Conservation (phyloP, 2,329 filamentous ascomycete genomes). For the Fusarium armeniacum region DNA sequence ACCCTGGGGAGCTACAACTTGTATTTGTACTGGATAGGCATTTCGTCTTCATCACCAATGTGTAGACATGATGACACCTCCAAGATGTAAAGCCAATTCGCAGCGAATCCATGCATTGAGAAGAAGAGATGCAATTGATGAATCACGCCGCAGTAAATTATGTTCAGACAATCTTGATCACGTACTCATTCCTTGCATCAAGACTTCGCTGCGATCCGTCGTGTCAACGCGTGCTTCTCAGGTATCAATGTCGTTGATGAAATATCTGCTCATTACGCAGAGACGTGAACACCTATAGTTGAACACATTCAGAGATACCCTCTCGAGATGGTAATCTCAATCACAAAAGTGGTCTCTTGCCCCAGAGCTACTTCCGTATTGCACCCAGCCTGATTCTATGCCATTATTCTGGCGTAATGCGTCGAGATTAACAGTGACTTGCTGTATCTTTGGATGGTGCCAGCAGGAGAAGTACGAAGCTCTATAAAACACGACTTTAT, state of each 20-base stretch:
- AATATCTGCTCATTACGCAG: background rate
- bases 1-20: no score
- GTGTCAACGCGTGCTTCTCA: background rate
- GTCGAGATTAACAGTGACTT: background rate
- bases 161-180: background rate
- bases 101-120: background rate
- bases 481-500: background rate
- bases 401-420: background rate
- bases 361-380: background rate
- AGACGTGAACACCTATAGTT: background rate
- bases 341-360: background rate
- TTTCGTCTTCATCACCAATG: no score
- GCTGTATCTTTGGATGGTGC: background rate
- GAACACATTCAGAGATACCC: rapidly evolving
- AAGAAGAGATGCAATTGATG: background rate
- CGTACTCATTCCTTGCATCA: background rate
- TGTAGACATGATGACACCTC: no score
- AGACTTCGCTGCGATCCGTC: background rate
- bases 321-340: background rate
- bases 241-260: background rate
- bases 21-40: no score
- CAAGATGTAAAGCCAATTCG: no score
- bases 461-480: no score
- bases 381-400: background rate
- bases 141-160: background rate